phyloP scores from a whole-genome alignment of 257 asterid genomes.

The Cruciata laevipes region DNA sequence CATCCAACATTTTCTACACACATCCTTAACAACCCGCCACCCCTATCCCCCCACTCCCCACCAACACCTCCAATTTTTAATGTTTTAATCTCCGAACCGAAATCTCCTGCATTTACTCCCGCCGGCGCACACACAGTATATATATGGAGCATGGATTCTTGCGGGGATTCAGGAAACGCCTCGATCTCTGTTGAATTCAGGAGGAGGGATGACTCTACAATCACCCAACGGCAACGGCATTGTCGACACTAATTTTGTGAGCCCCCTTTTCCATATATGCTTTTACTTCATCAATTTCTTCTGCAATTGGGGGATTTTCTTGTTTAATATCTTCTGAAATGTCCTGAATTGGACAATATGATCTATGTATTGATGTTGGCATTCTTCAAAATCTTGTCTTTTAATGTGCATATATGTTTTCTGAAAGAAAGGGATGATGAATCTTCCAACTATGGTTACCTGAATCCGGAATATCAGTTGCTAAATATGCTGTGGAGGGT shows the following conservation, averaged over 20 bases:
- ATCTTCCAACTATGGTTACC: not conserved
- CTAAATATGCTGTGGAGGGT: too few species aligned
- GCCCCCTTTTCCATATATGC: not conserved
- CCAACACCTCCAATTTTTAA: not conserved
- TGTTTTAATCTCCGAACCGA: not conserved
- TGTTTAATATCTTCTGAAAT: not conserved
- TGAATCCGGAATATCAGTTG: not conserved
- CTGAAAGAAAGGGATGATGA: not conserved
- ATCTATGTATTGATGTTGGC: not conserved
- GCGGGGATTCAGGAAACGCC: not conserved
- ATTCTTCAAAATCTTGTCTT: not conserved
- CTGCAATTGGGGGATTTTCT: not conserved
- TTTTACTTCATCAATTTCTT: not conserved
- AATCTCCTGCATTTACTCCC: not conserved
- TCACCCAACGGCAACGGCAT: slow-evolving; percentile 16
- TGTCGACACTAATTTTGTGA: slow-evolving; percentile 7
- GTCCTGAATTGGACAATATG: not conserved
- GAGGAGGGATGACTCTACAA: slow-evolving; percentile 11
- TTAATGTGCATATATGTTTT: not conserved
- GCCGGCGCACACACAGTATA: not conserved
- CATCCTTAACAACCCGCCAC: not conserved
- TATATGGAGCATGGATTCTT: slow-evolving; percentile 18
- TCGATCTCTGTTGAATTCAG: slow-evolving; percentile 6
- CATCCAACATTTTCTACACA: not conserved
- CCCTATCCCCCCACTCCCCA: not conserved